These are phyloP conservation scores for Ustilago curta DNA, from an alignment of 1,284 basidiomycete species.

Conservation along the genomic window DNA sequence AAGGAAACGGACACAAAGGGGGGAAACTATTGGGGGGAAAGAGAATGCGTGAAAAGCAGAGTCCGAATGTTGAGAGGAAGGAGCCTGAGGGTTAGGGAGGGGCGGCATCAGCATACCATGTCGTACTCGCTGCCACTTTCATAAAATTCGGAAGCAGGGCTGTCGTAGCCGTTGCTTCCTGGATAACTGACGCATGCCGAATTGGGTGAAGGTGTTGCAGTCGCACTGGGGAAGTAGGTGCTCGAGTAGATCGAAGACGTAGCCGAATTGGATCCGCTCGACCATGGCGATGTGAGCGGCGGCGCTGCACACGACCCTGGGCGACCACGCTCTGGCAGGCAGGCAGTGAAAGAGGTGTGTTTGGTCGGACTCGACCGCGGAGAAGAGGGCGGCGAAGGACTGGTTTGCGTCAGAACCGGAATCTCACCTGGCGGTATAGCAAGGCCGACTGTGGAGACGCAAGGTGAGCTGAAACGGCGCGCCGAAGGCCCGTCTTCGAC, in stretches of 20 bases:
- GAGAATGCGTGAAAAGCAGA: background rate
- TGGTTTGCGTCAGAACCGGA: conserved; percentile 44
- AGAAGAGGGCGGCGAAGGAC: conserved; percentile 40
- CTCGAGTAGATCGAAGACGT: conserved; percentile 49
- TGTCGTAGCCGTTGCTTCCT: conserved; percentile 58
- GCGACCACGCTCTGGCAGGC: conserved; percentile 14
- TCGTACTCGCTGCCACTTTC: conserved; percentile 68
- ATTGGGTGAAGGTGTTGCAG: conserved; percentile 17
- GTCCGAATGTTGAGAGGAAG: background rate
- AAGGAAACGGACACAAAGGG: background rate
- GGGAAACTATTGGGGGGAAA: conserved; percentile 1
- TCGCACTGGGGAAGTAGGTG: conserved; percentile 37
- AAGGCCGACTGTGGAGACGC: conserved; percentile 8
- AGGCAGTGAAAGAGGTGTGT: background rate
- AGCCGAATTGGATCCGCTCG: conserved; percentile 28
- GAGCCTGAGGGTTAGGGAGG: background rate
- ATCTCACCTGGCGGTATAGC: conserved; percentile 12
- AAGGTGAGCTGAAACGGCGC: conserved; percentile 32
- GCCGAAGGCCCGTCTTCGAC: conserved; percentile 3
- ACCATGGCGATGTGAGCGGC: conserved; percentile 31
- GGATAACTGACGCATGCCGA: conserved; percentile 28
- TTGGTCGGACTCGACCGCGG: conserved; percentile 13
- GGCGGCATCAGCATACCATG: conserved; percentile 31
- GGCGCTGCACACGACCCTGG: conserved; percentile 18
- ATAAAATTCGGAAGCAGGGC: conserved; percentile 62